These are phyloP conservation scores for Magnusiomyces suaveolens DNA, from an alignment of 1,139 yeast genomes.

Conservation along the genomic window DNA sequence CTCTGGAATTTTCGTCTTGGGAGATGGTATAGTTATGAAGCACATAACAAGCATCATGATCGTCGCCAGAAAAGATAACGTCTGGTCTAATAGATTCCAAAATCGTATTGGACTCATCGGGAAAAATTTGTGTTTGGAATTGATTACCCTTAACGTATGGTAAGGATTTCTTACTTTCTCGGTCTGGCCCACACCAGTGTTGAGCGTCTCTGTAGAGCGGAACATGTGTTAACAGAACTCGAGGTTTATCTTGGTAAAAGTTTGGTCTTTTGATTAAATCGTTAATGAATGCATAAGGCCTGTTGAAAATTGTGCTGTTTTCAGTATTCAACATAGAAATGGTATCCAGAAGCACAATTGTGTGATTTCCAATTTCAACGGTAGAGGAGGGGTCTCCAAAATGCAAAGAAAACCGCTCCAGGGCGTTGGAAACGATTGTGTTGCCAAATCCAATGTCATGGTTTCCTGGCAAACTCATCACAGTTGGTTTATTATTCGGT, in stretches of 20 bases:
- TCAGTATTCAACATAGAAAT: conserved; percentile 58
- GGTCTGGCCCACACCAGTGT: conserved; percentile 54
- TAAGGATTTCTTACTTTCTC: conserved; percentile 56
- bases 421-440: conserved; percentile 44
- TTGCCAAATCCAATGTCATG: conserved; percentile 93
- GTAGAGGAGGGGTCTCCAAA: conserved; percentile 64
- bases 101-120: conserved; percentile 48
- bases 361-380: conserved; percentile 60
- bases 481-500: conserved; percentile 39
- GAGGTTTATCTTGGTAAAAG: conserved; percentile 40
- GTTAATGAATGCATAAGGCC: conserved; percentile 38
- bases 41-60: conserved; percentile 88
- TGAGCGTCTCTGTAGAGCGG: conserved; percentile 56
- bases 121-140: conserved; percentile 65
- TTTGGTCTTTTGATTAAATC: conserved; percentile 23
- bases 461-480: conserved; percentile 72
- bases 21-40: conserved; percentile 40
- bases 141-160: conserved; percentile 57
- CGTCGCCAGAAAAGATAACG: conserved; percentile 82
- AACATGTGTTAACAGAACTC: conserved; percentile 68
- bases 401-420: conserved; percentile 53
- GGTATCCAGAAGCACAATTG: conserved; percentile 68
- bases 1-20: not conserved
- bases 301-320: conserved; percentile 35
- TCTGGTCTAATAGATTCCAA: conserved; percentile 51